phyloP scores from a whole-genome alignment of 805 yeast species.

The Candida silvicultrix region DNA sequence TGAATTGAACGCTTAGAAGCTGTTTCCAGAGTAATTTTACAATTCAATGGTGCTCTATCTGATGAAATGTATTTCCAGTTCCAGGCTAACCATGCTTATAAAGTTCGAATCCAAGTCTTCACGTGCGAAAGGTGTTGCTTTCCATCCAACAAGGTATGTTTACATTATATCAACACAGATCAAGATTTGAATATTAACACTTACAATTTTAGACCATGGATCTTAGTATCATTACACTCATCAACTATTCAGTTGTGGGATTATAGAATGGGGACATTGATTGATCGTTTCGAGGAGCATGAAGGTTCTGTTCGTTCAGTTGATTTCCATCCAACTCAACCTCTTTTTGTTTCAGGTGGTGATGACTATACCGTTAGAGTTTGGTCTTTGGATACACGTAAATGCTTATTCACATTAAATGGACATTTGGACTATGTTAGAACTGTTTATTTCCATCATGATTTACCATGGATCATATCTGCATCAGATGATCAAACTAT shows the following conservation, averaged over 20 bases:
- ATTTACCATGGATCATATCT: constrained; percentile 94
- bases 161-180: background rate
- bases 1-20: background rate
- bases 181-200: constrained; percentile 10
- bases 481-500: constrained; percentile 98
- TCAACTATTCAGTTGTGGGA: constrained; percentile 99
- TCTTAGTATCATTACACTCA: constrained; percentile 87
- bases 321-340: constrained; percentile 97
- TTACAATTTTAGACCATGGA: constrained; percentile 68
- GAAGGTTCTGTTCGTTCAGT: constrained; percentile 97
- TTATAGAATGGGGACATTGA: constrained; percentile 96
- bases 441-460: constrained; percentile 90
- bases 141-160: constrained; percentile 73
- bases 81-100: too few species aligned
- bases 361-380: constrained; percentile 94
- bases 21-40: too few species aligned
- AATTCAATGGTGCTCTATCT: background rate
- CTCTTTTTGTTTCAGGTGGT: constrained; percentile 94
- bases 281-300: constrained; percentile 96
- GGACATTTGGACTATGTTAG: constrained; percentile 97
- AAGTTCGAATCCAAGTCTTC: constrained; percentile 96
- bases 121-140: constrained; percentile 95
- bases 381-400: constrained; percentile 90
- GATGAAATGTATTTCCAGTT: too few species aligned
- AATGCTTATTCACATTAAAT: constrained; percentile 82